Evolutionary conservation across 257 asterid genomes (phyloP), one percentile per base, ranked within the genome.

Genomic region (Solanum tacnaense): DNA sequence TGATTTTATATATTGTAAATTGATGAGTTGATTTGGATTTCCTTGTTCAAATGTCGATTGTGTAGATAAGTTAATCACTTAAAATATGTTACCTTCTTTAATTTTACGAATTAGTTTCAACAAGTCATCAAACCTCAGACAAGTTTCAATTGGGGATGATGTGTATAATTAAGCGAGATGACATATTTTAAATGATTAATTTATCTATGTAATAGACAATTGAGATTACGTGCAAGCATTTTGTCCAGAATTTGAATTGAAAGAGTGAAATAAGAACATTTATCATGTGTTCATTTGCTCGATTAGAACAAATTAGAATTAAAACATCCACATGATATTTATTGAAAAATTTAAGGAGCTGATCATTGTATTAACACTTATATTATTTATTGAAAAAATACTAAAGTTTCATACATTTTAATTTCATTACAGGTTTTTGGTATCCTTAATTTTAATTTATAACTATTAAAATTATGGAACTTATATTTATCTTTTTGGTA

Each of bases 141-240:
- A 29, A 3, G 6, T 70, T 70, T 13, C 11, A 7, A 1, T 68
- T 68, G 38, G 20, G 3, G 38, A 29, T 29, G 23, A 70, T 70
- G 1, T 29, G 21, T 13, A 7, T 27, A 13, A 13, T 29, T 29
- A 29, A 67, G 4, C 0, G 0, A 13, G 38, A 31, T 70, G 10
- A 29, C 20, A 70, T 70, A 6, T 70, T 29, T 67, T 29, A 29
- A 70, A 4, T 3, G 38, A 8, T 6, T 29, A 70, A 29, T 29
- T 29, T 70, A 27, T 68, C 1, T 68, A 68, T 68, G 21, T 68
- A 27, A 27, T 68, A 1, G 9, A 68, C 1, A 12, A 5, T 6
- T 68, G 10, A 68, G 10, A 68, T 27, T 15, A 68, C 2, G 16
- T 3, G 2, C 2, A 1, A 13, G n/a, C 23, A 0, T 0, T 27